Conservation (phyloP, 1,284 basidiomycete genomes). For the Cystobasidium sp. region DNA sequence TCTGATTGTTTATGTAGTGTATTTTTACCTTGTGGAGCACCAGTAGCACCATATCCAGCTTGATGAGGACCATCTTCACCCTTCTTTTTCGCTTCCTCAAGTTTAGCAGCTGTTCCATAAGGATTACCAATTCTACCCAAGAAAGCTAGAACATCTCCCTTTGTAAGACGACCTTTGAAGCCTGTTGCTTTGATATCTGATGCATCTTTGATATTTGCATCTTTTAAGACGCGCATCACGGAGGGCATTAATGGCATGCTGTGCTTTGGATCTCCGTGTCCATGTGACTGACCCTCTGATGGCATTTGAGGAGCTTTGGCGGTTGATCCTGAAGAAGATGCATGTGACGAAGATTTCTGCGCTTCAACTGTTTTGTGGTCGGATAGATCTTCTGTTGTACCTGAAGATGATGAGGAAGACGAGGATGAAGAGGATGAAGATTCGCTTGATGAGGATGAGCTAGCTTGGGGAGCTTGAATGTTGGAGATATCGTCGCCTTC, state of each 20-base stretch:
- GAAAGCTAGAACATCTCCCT: constrained; percentile 59
- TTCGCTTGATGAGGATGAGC: constrained; percentile 6
- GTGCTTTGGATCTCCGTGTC: constrained; percentile 29
- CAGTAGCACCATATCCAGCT: constrained; percentile 14
- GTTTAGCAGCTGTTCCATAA: constrained; percentile 43
- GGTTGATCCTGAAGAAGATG: constrained; percentile 11
- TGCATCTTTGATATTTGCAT: constrained; percentile 54
- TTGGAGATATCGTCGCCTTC: constrained; percentile 58
- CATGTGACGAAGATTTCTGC: constrained; percentile 40
- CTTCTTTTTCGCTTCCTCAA: constrained; percentile 20
- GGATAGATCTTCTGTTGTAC: constrained; percentile 7
- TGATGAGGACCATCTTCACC: constrained; percentile 24
- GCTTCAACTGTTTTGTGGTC: constrained; percentile 9
- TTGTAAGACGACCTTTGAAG: constrained; percentile 57
- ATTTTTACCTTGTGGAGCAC: constrained; percentile 25
- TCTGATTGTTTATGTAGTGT: not conserved
- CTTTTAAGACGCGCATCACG: constrained; percentile 55
- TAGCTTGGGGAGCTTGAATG: constrained; percentile 41
- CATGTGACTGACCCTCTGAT: constrained; percentile 8
- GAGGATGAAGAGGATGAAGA: constrained; percentile 29
- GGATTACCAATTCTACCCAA: constrained; percentile 54
- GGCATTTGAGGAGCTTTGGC: constrained; percentile 10
- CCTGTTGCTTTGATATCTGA: constrained; percentile 58
- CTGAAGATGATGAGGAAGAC: constrained; percentile 23
- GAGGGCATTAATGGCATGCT: constrained; percentile 55